Conservation (phyloP, 169 alveolate genomes). For the Cryptosporidium tyzzeri region DNA sequence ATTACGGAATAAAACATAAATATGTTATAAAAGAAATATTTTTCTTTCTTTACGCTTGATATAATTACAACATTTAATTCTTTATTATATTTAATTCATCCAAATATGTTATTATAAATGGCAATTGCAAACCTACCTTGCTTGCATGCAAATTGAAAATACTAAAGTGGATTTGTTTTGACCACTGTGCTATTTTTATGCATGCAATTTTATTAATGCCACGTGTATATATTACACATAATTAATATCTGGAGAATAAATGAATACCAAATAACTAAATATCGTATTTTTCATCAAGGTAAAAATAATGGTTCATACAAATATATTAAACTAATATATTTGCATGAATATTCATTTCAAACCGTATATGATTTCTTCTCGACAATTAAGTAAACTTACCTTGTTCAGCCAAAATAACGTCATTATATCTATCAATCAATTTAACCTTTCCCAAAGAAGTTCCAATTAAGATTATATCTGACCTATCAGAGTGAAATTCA, state of each 20-base stretch:
- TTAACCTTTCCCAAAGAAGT: conserved; percentile 75
- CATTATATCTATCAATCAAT: conserved; percentile 26
- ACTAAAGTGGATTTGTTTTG: too few species aligned
- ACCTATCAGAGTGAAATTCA: conserved; percentile 75
- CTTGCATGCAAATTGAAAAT: not conserved
- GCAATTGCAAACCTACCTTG: not conserved
- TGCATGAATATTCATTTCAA: too few species aligned
- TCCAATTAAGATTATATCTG: conserved; percentile 77
- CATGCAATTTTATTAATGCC: not conserved
- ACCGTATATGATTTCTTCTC: conserved; percentile 45
- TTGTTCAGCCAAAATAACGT: conserved; percentile 21
- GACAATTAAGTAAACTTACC: conserved; percentile 7
- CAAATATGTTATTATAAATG: not conserved
- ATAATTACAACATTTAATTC: not conserved
- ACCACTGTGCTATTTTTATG: too few species aligned
- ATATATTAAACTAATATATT: too few species aligned
- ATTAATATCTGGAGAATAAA: not conserved
- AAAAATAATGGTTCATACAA: too few species aligned
- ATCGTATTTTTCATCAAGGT: conserved; percentile 6
- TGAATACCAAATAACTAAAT: conserved; percentile 21
- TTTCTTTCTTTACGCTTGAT: not conserved
- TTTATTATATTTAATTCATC: not conserved
- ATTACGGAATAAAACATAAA: not conserved
- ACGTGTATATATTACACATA: not conserved
- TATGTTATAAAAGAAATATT: too few species aligned